phyloP scores from a whole-genome alignment of 192 early-diverging fungal genomes.

The Coemansia sp. region DNA sequence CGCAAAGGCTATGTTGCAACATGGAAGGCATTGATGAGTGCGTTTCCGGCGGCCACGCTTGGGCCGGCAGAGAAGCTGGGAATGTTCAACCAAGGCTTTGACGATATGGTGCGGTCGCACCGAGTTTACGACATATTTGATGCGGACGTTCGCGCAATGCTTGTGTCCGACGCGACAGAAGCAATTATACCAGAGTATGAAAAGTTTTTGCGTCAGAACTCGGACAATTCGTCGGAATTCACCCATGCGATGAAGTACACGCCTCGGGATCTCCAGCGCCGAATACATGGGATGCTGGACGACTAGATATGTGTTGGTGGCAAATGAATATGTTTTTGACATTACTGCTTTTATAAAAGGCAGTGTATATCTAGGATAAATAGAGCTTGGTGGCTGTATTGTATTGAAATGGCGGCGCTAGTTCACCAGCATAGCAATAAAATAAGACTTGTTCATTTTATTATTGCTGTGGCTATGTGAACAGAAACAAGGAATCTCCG shows the following conservation, averaged over 20 bases:
- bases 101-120: constrained; percentile 50
- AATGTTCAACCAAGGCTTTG: constrained; percentile 50
- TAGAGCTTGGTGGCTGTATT: no score
- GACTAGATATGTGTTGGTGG: constrained; percentile 14
- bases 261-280: constrained; percentile 44
- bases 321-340: no score
- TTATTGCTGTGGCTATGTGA: no score
- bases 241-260: constrained; percentile 48
- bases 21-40: constrained; percentile 51
- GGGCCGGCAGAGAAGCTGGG: constrained; percentile 41
- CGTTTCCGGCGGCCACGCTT: constrained; percentile 47
- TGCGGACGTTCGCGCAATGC: constrained; percentile 44
- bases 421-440: no score
- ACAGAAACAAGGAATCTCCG: no score
- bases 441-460: no score
- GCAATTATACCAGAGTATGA: constrained; percentile 47
- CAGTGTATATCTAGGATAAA: no score
- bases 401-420: no score
- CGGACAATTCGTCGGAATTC: constrained; percentile 49
- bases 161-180: constrained; percentile 38
- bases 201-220: constrained; percentile 42
- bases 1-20: constrained; percentile 46
- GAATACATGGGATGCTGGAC: constrained; percentile 41
- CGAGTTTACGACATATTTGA: constrained; percentile 48
- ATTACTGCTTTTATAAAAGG: no score